These are phyloP conservation scores for Penicillium sp. DNA, from an alignment of 2,329 filamentous ascomycete genomes.

Conservation along the genomic window DNA sequence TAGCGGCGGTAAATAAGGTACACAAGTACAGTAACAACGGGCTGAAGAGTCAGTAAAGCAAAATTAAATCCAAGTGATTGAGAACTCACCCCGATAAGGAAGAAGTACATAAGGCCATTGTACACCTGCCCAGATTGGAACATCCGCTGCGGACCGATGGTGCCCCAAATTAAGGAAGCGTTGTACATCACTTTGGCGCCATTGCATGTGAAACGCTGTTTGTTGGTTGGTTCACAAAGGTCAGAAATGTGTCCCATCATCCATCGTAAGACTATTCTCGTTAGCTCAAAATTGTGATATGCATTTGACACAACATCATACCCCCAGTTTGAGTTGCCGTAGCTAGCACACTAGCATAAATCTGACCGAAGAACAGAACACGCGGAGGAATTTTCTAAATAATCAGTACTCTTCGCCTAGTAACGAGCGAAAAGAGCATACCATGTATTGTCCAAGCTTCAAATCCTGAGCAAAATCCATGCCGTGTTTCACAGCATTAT, in stretches of 20 bases:
- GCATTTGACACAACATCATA: slow-evolving; percentile 5
- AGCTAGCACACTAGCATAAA: slow-evolving; percentile 34
- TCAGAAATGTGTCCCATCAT: slow-evolving; percentile 31
- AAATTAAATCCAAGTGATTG: background rate
- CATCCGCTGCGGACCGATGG: slow-evolving; percentile 34
- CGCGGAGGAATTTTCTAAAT: slow-evolving; percentile 31
- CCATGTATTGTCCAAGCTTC: slow-evolving; percentile 36
- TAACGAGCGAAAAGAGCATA: background rate
- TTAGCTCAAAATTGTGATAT: slow-evolving; percentile 1
- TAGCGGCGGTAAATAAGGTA: slow-evolving; percentile 30
- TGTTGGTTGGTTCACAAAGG: slow-evolving; percentile 31
- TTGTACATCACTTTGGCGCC: slow-evolving; percentile 36
- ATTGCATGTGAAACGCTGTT: slow-evolving; percentile 34
- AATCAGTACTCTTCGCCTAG: background rate
- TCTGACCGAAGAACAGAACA: slow-evolving; percentile 35
- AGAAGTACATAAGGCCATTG: slow-evolving; percentile 33
- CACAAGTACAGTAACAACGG: slow-evolving; percentile 31
- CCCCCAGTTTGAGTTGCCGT: slow-evolving; percentile 34
- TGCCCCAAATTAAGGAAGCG: slow-evolving; percentile 35
- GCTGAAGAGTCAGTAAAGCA: slow-evolving; percentile 9
- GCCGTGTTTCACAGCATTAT: slow-evolving; percentile 35
- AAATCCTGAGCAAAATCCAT: slow-evolving; percentile 35
- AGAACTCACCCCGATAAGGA: slow-evolving; percentile 29
- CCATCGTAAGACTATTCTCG: slow-evolving; percentile 28
- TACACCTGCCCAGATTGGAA: slow-evolving; percentile 33